phyloP scores from a whole-genome alignment of 208 protist species.

The Trypanosoma theileri region DNA sequence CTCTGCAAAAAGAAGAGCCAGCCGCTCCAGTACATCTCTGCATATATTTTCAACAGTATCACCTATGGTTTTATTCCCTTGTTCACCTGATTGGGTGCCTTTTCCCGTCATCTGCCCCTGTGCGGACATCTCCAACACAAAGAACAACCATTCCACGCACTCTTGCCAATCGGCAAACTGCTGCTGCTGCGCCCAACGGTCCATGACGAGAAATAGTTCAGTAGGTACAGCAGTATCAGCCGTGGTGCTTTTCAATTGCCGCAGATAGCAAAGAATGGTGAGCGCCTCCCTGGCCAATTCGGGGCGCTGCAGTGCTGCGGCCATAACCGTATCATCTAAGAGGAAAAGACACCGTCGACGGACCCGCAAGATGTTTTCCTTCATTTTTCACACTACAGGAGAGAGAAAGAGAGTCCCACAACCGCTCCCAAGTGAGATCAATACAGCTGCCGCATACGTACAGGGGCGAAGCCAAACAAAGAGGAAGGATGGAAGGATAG shows the following conservation, averaged over 20 bases:
- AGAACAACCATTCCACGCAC: slow-evolving; percentile 49
- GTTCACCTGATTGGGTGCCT: not conserved
- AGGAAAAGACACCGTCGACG: slow-evolving; percentile 77
- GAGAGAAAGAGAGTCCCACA: not conserved
- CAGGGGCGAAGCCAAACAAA: not conserved
- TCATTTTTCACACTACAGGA: slow-evolving; percentile 12
- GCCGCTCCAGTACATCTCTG: slow-evolving; percentile 1
- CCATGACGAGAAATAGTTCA: not conserved
- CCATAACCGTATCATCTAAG: slow-evolving; percentile 36
- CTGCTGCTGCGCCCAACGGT: slow-evolving; percentile 4
- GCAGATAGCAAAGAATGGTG: slow-evolving; percentile 5
- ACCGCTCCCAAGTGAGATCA: not conserved
- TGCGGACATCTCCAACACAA: slow-evolving; percentile 27
- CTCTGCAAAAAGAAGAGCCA: slow-evolving; percentile 15
- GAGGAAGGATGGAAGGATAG: not conserved
- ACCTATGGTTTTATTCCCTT: not conserved
- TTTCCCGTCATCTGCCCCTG: no score
- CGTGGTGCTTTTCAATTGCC: not conserved
- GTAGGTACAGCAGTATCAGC: not conserved
- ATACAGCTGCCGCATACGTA: no score
- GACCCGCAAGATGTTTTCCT: slow-evolving; percentile 36
- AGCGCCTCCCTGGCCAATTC: not conserved
- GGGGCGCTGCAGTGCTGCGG: slow-evolving; percentile 2
- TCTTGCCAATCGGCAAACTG: slow-evolving; percentile 44
- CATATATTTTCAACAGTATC: not conserved